Evolutionary conservation across 176 grass and related monocot genomes (phyloP), one percentile per base, ranked within the genome.

Genomic region (Pontederia paniculata): DNA sequence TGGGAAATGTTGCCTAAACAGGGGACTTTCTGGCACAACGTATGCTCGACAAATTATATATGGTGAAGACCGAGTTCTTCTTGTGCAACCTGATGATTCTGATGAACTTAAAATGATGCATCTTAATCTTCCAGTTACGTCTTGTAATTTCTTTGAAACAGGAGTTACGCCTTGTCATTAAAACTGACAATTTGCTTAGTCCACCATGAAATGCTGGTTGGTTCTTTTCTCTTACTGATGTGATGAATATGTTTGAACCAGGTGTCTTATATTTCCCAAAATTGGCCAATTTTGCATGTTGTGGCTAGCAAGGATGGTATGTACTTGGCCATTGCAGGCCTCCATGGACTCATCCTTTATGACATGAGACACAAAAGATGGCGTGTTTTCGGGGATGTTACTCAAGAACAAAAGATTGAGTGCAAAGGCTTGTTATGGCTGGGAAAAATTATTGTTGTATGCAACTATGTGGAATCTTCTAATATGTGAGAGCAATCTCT

Each of bases 361-460:
- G 91, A 97, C 79, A 74, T 97, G 51, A 63, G 69, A 42, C 73
- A 84, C 78, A 97, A 97, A 83, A 97, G 76, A 57, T 97, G 91
- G 91, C 85, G 91, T 37, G 76, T 89, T 67, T 97, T 97, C 69
- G 91, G 91, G 58, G 86, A 97, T 81, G 86, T 97, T 55, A 90
- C 91, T 65, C 91, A 97, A 84, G 91, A 97, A 73, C 91, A 97
- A 74, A 97, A 84, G 68, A 97, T 97, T 70, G 84, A 97, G 63
- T 97, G 91, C 83, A 90, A 90, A 81, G 91, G 91, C 59, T 83
- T 97, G 62, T 73, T 90, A 51, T 97, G 91, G 91, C 74, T 97
- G 57, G 74, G 83, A 52, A 97, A 97, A 77, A 87, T 90, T 54
- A 81, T 97, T 62, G 79, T 97, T 53, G 69, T 97, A 52, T 97